Base-by-base conservation (phyloP, 129 eudicot genomes). In the Artemisia tridentata region DNA sequence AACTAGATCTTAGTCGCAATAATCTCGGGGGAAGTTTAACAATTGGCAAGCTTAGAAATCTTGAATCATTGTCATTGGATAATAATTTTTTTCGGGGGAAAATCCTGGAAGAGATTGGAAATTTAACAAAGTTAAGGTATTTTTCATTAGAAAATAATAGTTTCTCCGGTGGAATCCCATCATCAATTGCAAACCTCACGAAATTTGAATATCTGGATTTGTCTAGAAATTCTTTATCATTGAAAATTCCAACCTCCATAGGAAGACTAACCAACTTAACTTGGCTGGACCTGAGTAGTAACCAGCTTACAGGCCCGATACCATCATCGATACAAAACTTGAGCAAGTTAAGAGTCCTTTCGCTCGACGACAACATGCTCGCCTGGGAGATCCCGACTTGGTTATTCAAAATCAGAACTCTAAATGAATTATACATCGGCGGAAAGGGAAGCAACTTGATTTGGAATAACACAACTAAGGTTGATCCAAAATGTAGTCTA, bases 401-500 rank as follows among this genome's bases (percentile, higher is more conserved):
- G 88, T 59, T 84, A 68, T 74, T 81, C 21, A 55, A 74, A 11
- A 47, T 78, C 13, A 57, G 31, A 63, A 25, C 73, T n/a, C 25
- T 84, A 38, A 50, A 48, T 43, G 56, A 8, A 3, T 71, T 84
- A 81, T 23, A 1, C 41, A 71, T 84, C 0, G 85, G 88, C 29
- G 81, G 79, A 52, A 11, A 68, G 16, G 61, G 73, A 16, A 56
- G 63, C 62, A 23, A 52, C 13, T 58, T 81, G 57, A 67, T 23
- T 19, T 84, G 88, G 88, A 78, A 80, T 53, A 74, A 78, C 67
- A 69, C 70, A 20, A 49, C 27, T n/a, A 78, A 74, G 34, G 71
- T 84, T 16, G 75, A 70, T 27, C 83, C 85, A 8, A 81, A 66
- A 48, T 80, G 85, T 31, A 47, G 25, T 61, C 74, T 84, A 20